Evolutionary conservation across 2,329 filamentous ascomycete species (phyloP).

Genomic region (Fusarium redolens): DNA sequence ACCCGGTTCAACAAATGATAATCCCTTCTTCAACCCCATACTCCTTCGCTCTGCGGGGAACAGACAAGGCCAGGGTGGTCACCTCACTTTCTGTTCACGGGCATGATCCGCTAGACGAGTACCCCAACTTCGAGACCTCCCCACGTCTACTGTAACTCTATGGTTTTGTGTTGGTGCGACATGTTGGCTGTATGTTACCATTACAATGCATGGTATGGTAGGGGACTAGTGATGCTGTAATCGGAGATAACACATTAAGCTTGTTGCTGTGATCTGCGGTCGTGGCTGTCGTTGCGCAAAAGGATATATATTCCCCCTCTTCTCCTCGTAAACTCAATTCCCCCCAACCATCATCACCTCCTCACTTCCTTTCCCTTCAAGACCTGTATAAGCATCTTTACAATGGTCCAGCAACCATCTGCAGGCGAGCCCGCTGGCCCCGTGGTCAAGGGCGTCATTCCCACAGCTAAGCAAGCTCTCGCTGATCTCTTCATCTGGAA

Average conservation of each 20-base stretch:
- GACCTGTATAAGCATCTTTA: neutral
- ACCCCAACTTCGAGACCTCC: conserved; percentile 36
- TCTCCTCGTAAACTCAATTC: neutral
- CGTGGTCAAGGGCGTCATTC: conserved; percentile 71
- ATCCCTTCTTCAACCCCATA: conserved; percentile 6
- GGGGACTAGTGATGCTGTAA: neutral
- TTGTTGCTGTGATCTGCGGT: conserved; percentile 3
- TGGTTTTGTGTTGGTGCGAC: conserved; percentile 12
- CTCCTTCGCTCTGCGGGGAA: conserved; percentile 7
- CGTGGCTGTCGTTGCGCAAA: neutral
- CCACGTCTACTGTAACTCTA: conserved; percentile 34
- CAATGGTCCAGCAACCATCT: conserved; percentile 18
- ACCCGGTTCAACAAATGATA: conserved; percentile 15
- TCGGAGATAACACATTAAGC: conserved; percentile 9
- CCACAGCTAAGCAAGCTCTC: conserved; percentile 73
- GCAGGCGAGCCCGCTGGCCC: conserved; percentile 69
- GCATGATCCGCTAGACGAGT: conserved; percentile 21
- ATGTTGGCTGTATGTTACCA: neutral
- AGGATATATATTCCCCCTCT: conserved; percentile 18
- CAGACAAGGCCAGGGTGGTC: conserved; percentile 11
- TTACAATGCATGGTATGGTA: neutral
- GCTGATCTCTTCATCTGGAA: conserved; percentile 78
- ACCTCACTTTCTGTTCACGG: conserved; percentile 17
- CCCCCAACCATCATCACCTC: neutral
- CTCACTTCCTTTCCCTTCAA: neutral